Evolutionary conservation across 495 filamentous ascomycete species (phyloP).

Genomic region (Penicillium ochrochloron): DNA sequence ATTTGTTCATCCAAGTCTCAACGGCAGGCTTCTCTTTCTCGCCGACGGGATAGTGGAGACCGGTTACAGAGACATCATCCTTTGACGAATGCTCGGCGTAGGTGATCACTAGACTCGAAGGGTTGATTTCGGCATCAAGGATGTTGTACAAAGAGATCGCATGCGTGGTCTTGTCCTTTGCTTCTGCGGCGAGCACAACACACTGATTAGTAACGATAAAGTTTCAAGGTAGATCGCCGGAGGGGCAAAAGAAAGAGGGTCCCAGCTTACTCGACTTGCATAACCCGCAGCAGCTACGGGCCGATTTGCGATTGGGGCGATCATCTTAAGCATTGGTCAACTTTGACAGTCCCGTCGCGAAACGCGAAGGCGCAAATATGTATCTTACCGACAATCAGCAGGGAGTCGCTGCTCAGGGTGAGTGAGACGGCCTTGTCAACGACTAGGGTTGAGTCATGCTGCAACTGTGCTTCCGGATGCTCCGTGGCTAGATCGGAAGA

Average conservation of each 20-base stretch:
- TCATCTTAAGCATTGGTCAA: conserved; percentile 33
- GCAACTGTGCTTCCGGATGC: conserved; percentile 31
- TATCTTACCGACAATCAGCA: conserved; percentile 63
- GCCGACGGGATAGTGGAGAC: conserved; percentile 64
- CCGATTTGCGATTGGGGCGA: conserved; percentile 36
- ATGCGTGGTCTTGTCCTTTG: conserved; percentile 44
- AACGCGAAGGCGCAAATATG: background rate
- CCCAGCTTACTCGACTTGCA: conserved; percentile 40
- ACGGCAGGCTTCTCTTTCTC: conserved; percentile 54
- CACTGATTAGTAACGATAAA: conserved; percentile 27
- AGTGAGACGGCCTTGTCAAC: conserved; percentile 64
- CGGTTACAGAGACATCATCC: conserved; percentile 59
- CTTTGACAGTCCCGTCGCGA: background rate
- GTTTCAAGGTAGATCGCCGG: conserved; percentile 18
- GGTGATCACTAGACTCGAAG: conserved; percentile 69
- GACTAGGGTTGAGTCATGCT: conserved; percentile 51
- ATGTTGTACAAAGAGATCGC: conserved; percentile 81
- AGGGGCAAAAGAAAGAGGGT: conserved; percentile 14
- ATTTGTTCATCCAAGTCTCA: conserved; percentile 61
- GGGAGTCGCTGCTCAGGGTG: conserved; percentile 65
- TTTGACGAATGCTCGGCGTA: conserved; percentile 67
- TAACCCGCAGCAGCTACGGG: conserved; percentile 45
- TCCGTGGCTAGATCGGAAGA: conserved; percentile 27
- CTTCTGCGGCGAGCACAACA: conserved; percentile 15
- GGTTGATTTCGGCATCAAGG: conserved; percentile 73